phyloP scores from a whole-genome alignment of 192 early-diverging fungal species.

The Phlyctochytrium arcticum region DNA sequence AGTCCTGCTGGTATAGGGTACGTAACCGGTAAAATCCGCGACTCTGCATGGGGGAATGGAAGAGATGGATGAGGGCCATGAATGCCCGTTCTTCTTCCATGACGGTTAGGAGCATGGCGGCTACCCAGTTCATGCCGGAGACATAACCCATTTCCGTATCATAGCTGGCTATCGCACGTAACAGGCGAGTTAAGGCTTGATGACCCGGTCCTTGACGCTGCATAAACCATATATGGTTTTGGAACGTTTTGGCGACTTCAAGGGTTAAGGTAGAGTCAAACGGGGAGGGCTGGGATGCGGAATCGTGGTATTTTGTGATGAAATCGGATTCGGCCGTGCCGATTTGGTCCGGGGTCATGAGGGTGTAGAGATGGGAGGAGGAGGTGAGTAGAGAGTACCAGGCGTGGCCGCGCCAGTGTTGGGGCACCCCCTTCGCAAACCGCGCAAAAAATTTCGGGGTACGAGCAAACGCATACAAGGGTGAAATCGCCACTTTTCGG shows the following conservation, averaged over 20 bases:
- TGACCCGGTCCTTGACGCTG: constrained; percentile 19
- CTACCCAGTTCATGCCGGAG: background rate
- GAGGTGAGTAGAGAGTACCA: constrained; percentile 20
- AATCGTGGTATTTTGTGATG: constrained; percentile 9
- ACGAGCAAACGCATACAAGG: constrained; percentile 13
- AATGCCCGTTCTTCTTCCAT: constrained; percentile 28
- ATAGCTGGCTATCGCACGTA: constrained; percentile 1
- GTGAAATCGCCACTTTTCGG: constrained; percentile 11
- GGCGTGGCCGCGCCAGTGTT: constrained; percentile 19
- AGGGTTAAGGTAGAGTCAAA: constrained; percentile 4
- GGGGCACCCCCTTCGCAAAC: constrained; percentile 17
- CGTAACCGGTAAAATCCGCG: constrained; percentile 1
- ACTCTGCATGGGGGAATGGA: background rate
- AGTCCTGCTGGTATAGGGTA: background rate
- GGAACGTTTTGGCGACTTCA: constrained; percentile 15
- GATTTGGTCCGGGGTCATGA: constrained; percentile 12
- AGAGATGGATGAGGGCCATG: constrained; percentile 14
- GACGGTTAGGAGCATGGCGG: constrained; percentile 10
- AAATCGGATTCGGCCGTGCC: constrained; percentile 9
- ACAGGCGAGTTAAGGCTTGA: constrained; percentile 4
- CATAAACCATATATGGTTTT: constrained; percentile 26
- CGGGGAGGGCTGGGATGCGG: background rate
- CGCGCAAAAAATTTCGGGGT: constrained; percentile 14
- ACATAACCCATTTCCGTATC: background rate
- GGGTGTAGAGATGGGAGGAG: constrained; percentile 4